phyloP scores from a whole-genome alignment of 192 early-diverging fungal species.

The Coemansia sp. region DNA sequence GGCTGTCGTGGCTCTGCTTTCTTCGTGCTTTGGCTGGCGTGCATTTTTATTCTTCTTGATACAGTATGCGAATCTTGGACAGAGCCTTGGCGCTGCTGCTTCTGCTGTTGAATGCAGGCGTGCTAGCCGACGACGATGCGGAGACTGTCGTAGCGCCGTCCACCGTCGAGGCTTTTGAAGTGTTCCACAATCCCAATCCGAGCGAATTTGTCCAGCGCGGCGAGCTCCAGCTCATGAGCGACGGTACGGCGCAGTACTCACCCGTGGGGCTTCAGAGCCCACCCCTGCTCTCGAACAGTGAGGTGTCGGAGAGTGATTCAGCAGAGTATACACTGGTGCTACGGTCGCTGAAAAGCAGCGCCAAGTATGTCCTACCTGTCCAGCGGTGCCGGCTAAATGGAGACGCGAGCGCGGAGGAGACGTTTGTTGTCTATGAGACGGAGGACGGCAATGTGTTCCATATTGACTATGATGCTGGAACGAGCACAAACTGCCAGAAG shows the following conservation, averaged over 20 bases:
- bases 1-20: no score
- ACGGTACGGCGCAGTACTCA: conserved; percentile 29
- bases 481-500: conserved; percentile 16
- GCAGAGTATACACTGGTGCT: conserved; percentile 19
- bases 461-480: conserved; percentile 33
- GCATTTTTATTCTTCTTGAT: neutral
- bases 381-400: conserved; percentile 17
- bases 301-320: neutral
- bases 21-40: no score
- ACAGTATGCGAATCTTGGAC: neutral
- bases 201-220: conserved; percentile 29
- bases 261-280: conserved; percentile 11
- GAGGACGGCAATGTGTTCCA: conserved; percentile 19
- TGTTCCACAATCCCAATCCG: conserved; percentile 19
- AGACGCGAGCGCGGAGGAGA: conserved; percentile 20
- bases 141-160: neutral
- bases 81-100: neutral
- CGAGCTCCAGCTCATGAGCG: conserved; percentile 18
- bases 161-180: conserved; percentile 16
- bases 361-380: conserved; percentile 12
- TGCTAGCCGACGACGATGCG: neutral
- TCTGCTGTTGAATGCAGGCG: neutral
- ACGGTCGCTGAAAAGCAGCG: conserved; percentile 10
- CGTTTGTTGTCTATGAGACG: conserved; percentile 28
- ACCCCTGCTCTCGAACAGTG: neutral